Base-by-base conservation (phyloP, 1,284 basidiomycete species). In the Ustilago xerochloae region DNA sequence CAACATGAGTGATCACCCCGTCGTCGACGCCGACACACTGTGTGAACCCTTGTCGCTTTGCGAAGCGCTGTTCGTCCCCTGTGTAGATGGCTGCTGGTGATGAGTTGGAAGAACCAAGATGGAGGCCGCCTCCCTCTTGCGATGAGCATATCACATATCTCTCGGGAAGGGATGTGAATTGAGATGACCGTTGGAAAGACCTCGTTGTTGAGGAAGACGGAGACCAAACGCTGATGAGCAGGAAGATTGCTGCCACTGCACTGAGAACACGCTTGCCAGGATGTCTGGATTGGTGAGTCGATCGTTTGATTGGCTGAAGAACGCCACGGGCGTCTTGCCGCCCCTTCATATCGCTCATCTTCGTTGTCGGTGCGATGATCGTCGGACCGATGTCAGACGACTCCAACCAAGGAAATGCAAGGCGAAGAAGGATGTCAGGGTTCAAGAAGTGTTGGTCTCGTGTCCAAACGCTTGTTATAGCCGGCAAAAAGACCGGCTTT, bases 71-170 rank as follows among this genome's bases (percentile, higher is more conserved):
- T 30, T 74, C 66, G 49, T 74, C 65, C 8, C 61, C 65, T 2
- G 71, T 74, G 46, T 74, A 69, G 36, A 74, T 69, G 28, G 64
- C 62, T 1, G 47, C 56, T 15, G 12, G 16, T 1, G 18, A 6
- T 6, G 50, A 32, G 9, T 30, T 7, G 1, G 71, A 12, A 18
- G 39, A 24, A 3, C 39, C 16, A 2, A 69, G n/a, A 22, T 59
- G 48, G 13, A 68, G 61, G 12, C n/a, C 32, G 20, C 60, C 65
- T 12, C 24, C 62, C 2, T 51, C 36, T 2, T n/a, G 24, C 1
- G 65, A 32, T 7, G 71, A 74, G 62, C 71, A 74, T 32, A 74
- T 58, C 5, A 46, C 47, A 20, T 69, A 74, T 8, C 62, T 47
- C 2, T 60, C 45, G 2, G 64, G 52, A 5, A 73, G 33, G 26